phyloP scores from a whole-genome alignment of 2,329 filamentous ascomycete genomes.

The Fonsecaea nubica region DNA sequence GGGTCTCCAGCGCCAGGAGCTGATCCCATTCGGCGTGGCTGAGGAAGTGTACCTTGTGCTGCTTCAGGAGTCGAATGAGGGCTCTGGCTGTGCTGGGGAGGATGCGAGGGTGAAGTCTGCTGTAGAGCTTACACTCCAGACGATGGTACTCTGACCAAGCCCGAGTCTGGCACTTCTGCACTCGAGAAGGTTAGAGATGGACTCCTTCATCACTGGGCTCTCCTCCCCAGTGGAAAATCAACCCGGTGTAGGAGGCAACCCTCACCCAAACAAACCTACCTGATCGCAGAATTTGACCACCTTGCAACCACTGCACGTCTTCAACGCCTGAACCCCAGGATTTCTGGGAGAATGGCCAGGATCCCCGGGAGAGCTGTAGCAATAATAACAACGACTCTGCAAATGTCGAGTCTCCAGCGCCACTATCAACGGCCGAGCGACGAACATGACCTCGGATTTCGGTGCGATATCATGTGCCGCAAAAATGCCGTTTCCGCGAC shows the following conservation, averaged over 20 bases:
- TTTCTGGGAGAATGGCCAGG: too few species aligned
- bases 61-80: conserved; percentile 60
- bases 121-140: conserved; percentile 63
- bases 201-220: background rate
- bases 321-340: conserved; percentile 47
- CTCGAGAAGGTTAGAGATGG: background rate
- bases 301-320: conserved; percentile 64
- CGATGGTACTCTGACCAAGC: conserved; percentile 67
- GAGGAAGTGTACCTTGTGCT: conserved; percentile 49
- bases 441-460: conserved; percentile 57
- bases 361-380: conserved; percentile 48
- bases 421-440: conserved; percentile 60
- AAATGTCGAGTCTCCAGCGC: conserved; percentile 62
- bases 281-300: conserved; percentile 66
- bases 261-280: conserved; percentile 48
- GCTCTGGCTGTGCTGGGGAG: conserved; percentile 64
- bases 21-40: conserved; percentile 51
- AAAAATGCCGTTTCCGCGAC: conserved; percentile 62
- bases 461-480: conserved; percentile 55
- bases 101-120: conserved; percentile 52
- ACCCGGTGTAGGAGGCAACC: too few species aligned
- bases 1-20: conserved; percentile 55
- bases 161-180: conserved; percentile 63
- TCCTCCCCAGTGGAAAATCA: background rate
- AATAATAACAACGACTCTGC: conserved; percentile 63